Base-by-base conservation (phyloP, 495 filamentous ascomycete species). In the Lasiosphaeris hirsuta region DNA sequence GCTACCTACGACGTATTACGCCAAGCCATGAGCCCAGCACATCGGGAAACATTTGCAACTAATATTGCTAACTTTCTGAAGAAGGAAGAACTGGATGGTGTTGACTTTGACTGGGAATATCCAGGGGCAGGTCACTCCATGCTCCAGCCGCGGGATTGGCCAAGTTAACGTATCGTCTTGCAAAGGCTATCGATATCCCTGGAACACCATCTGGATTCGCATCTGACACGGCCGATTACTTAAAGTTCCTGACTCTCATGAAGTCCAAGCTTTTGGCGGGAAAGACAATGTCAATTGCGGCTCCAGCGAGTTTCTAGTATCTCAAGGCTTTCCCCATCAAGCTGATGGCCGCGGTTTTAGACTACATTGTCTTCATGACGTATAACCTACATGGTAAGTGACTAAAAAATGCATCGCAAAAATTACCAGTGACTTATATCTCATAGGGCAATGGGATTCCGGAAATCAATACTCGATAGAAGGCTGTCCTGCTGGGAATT, bases 81-180 rank as follows among this genome's bases (percentile, higher is more conserved):
- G 11, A 49, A 65, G 19, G 14, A 73, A 9, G 42, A 53, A 18
- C 42, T 75, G 1, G 72, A 73, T 19, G 62, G 64, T 1, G 46
- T 65, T 14, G 65, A 72, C 40, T 13, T 71, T 17, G 70, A 72
- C 53, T 72, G 68, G 70, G 70, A 72, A 36, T 72, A 76, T 37
- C 73, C 73, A 1, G 67, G 68, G 8, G 53, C 70, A 34, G 69
- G 9, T 67, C 50, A 10, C 55, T 57, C 10, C 1, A 23, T 15
- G 15, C 4, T 42, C 34, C 40, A 14, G 4, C 37, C 35, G 34
- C 8, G 14, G 47, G 4, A 33, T 53, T 13, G 10, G 41, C n/a
- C n/a, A n/a, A 10, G 35, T 40, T 61, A n/a, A 72, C 54, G 47
- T 54, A 63, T 4, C 11, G 23, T 30, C 23, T 30, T 30, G 68